Evolutionary conservation across 2,329 filamentous ascomycete genomes (phyloP).

Genomic region (Epichloe aotearoae): DNA sequence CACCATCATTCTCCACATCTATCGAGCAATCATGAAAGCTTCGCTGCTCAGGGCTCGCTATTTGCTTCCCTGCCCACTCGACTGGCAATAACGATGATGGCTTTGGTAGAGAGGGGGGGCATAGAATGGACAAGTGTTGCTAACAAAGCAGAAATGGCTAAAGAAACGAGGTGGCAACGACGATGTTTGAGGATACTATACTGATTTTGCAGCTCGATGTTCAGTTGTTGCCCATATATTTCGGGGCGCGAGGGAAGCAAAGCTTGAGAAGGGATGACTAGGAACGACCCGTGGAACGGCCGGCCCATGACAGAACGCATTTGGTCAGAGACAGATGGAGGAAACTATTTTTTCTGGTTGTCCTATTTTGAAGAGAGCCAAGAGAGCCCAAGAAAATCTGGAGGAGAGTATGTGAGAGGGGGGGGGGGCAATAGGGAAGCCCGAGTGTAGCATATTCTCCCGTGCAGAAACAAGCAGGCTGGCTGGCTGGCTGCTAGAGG

Average conservation of each 20-base stretch:
- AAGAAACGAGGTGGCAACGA: neutral
- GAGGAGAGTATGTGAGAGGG: neutral
- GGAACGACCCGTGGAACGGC: neutral
- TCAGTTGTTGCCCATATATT: neutral
- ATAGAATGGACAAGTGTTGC: neutral
- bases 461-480: neutral
- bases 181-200: neutral
- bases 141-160: neutral
- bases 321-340: neutral
- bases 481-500: neutral
- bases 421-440: neutral
- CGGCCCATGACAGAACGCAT: neutral
- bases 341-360: neutral
- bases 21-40: neutral
- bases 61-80: neutral
- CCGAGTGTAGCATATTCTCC: conserved; percentile 6
- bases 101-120: neutral
- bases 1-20: neutral
- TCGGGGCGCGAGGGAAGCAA: too few species aligned
- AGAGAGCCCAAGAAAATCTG: too few species aligned
- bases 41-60: neutral
- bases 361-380: too few species aligned
- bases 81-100: neutral
- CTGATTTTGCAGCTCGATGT: neutral
- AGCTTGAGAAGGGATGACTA: too few species aligned